A percentile compares a stretch with the other conserved stretches of the same genome.
These are phyloP conservation scores for Plasmopara viticola DNA, from an alignment of 352 stramenopile genomes.

Conservation along the genomic window DNA sequence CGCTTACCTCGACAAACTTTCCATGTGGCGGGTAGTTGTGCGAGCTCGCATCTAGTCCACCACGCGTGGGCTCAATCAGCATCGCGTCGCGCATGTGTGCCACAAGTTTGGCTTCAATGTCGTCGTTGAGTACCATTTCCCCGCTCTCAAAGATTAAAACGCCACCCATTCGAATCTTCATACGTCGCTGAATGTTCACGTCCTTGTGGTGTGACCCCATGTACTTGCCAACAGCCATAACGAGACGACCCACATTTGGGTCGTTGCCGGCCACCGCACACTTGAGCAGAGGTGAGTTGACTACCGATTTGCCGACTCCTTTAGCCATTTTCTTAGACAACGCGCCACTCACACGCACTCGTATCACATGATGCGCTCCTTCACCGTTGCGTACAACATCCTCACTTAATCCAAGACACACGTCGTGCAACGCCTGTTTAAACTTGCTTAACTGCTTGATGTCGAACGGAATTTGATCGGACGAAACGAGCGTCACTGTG, in stretches of 20 bases:
- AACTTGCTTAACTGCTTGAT: constrained; percentile 81
- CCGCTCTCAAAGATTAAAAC: constrained; percentile 92
- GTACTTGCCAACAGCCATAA: constrained; percentile 95
- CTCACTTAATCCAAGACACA: constrained; percentile 92
- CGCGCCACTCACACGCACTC: constrained; percentile 86
- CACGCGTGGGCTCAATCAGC: constrained; percentile 76
- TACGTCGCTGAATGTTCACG: constrained; percentile 66
- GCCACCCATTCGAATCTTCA: constrained; percentile 87
- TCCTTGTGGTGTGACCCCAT: constrained; percentile 92
- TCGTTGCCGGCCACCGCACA: constrained; percentile 97
- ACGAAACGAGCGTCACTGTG: constrained; percentile 94
- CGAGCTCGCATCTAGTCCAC: constrained; percentile 70
- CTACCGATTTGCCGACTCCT: constrained; percentile 86
- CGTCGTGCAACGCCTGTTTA: constrained; percentile 83
- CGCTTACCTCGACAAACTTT: constrained; percentile 89
- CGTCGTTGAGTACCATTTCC: constrained; percentile 89
- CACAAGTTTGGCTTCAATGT: constrained; percentile 91
- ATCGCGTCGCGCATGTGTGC: constrained; percentile 93
- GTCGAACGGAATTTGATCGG: constrained; percentile 87
- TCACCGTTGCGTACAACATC: constrained; percentile 99
- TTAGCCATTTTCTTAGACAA: constrained; percentile 72
- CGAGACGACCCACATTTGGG: constrained; percentile 96
- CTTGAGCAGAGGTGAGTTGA: constrained; percentile 97
- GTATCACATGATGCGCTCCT: constrained; percentile 96
- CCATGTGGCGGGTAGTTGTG: constrained; percentile 92